Evolutionary conservation across 73 alveolate genomes (phyloP).

Genomic region (Paramecium sonneborni): DNA sequence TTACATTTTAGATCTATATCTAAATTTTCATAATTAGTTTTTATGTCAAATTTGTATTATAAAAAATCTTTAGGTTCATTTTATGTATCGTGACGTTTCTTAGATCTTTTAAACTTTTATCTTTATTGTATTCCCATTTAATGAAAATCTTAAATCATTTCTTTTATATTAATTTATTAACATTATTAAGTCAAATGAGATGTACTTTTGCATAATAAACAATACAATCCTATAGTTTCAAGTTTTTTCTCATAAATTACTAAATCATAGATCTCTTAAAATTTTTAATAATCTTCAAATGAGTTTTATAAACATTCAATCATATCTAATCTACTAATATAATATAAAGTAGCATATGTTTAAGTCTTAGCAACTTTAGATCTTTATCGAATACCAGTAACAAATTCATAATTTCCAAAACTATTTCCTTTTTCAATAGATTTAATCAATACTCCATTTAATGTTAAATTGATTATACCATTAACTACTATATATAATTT

Average conservation of each 20-base stretch:
- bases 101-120: background rate
- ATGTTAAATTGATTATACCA: background rate
- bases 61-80: background rate
- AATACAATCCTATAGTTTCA: constrained; percentile 7
- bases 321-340: background rate
- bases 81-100: background rate
- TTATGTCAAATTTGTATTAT: background rate
- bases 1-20: background rate
- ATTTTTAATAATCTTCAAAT: background rate
- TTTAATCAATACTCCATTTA: background rate
- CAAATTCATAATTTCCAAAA: constrained; percentile 27
- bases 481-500: background rate
- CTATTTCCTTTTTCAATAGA: background rate
- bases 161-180: background rate
- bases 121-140: background rate
- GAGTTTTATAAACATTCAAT: background rate
- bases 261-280: background rate
- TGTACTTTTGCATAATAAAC: constrained; percentile 1
- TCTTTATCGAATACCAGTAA: background rate
- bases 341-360: background rate
- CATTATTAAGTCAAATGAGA: background rate
- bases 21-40: background rate
- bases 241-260: background rate
- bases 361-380: background rate
- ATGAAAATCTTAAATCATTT: background rate